These are phyloP conservation scores for Phytophthora vignae DNA, from an alignment of 352 stramenopile species.

Conservation along the genomic window DNA sequence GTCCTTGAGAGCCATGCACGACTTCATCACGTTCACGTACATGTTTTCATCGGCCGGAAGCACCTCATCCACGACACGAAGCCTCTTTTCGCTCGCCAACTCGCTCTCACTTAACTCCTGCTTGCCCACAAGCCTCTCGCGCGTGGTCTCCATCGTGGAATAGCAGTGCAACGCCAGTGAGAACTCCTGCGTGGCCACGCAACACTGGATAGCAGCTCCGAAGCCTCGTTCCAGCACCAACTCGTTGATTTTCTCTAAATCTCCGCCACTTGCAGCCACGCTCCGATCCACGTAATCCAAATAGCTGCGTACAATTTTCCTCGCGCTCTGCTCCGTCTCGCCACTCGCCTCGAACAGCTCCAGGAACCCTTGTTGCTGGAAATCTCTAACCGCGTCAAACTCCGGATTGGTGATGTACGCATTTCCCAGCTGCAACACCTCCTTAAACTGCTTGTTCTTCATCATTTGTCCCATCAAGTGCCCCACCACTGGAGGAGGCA, in stretches of 20 bases:
- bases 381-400: slow-evolving; percentile 40
- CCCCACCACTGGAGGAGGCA: slow-evolving; percentile 59
- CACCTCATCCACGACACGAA: slow-evolving; percentile 33
- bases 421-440: slow-evolving; percentile 45
- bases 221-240: slow-evolving; percentile 65
- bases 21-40: slow-evolving; percentile 80
- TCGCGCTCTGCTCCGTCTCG: slow-evolving; percentile 24
- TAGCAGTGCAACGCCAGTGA: slow-evolving; percentile 63
- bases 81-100: slow-evolving; percentile 8
- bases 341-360: slow-evolving; percentile 51
- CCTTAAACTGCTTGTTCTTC: slow-evolving; percentile 33
- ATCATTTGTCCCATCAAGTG: slow-evolving; percentile 63
- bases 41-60: slow-evolving; percentile 77
- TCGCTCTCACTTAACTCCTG: neutral
- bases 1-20: slow-evolving; percentile 49
- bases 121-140: neutral
- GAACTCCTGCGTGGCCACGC: slow-evolving; percentile 48
- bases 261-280: slow-evolving; percentile 5
- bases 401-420: slow-evolving; percentile 46
- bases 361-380: slow-evolving; percentile 76
- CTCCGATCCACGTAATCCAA: slow-evolving; percentile 49
- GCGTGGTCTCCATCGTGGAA: slow-evolving; percentile 21
- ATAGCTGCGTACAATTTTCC: slow-evolving; percentile 43
- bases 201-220: slow-evolving; percentile 75
- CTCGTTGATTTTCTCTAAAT: slow-evolving; percentile 16